Base-by-base conservation (phyloP, 1,284 basidiomycete genomes). In the Ustilago bromivora region DNA sequence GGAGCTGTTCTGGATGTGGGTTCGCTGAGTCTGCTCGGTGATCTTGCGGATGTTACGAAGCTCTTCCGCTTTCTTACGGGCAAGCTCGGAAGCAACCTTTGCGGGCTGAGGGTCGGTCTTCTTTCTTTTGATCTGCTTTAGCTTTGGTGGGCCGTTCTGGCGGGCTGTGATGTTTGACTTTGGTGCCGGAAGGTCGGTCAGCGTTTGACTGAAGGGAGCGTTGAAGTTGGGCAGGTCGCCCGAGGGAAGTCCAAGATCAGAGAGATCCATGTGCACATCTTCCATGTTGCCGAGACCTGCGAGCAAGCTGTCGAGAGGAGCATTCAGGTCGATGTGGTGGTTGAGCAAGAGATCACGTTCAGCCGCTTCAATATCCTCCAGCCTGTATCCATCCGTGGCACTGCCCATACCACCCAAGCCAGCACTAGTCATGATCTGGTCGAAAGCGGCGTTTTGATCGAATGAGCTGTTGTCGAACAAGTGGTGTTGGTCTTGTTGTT, bases 361-460 rank as follows among this genome's bases (percentile, higher is more conserved):
- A 4, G 76, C 77, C 3, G 72, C 76, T 43, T 81, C 76, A 51
- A 81, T 79, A 34, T 79, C 76, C 32, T 79, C 76, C 23, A 81
- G 11, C 47, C 66, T 67, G 65, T 71, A 76, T 28, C 71, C 74
- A 13, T 43, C 76, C 5, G 63, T 49, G 1, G 57, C 23, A 35
- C 32, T 66, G 46, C 51, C 41, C 31, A 65, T 19, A 23, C 61
- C 63, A 7, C 57, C 40, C 11, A 71, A 13, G 7, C 72, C 71
- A 28, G 67, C 71, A 49, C 61, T 64, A 35, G 66, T 58, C 75
- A 65, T 64, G 61, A 74, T 74, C 56, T 72, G 66, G 38, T 74
- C 66, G 46, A 74, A 74, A 2, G 62, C 59, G 6, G 66, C 58
- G 11, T 51, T 53, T 2, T 59, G 32, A 23, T 74, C 71, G 31